Conservation (phyloP, 805 yeast genomes). For the Metschnikowia santaceciliae region DNA sequence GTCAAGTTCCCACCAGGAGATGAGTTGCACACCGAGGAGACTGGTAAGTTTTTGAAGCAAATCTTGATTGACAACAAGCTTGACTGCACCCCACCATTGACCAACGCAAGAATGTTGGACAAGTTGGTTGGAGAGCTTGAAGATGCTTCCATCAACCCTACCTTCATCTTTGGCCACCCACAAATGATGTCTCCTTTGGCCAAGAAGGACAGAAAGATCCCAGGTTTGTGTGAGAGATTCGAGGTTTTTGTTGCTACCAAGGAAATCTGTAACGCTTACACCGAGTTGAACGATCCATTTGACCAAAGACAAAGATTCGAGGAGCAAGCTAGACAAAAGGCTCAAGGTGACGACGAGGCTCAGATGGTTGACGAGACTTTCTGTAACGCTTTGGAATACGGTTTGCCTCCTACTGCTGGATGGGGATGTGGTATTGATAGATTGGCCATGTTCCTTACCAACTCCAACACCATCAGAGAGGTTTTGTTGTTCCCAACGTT, state of each 20-base stretch:
- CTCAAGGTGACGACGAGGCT: conserved; percentile 98
- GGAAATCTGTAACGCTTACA: conserved; percentile 97
- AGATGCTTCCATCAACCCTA: conserved; percentile 92
- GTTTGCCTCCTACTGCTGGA: conserved; percentile 99
- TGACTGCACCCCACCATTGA: conserved; percentile 89
- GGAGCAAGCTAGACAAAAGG: conserved; percentile 98
- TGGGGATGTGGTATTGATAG: conserved; percentile 99
- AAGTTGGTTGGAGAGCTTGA: conserved; percentile 96
- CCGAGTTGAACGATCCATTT: conserved; percentile 98
- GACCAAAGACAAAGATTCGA: conserved; percentile 97
- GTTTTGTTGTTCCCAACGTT: conserved; percentile 97
- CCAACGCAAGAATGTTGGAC: conserved; percentile 98
- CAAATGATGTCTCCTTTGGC: conserved; percentile 99
- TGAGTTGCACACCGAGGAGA: conserved; percentile 88
- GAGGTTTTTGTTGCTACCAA: conserved; percentile 98
- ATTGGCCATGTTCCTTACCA: conserved; percentile 95
- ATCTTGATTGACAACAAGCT: conserved; percentile 74
- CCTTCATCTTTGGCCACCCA: conserved; percentile 97
- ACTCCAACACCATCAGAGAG: conserved; percentile 95
- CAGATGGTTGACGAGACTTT: conserved; percentile 94
- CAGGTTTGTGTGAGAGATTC: conserved; percentile 96
- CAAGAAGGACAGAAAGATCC: conserved; percentile 85
- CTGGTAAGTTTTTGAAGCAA: conserved; percentile 83
- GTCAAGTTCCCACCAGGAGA: conserved; percentile 96
- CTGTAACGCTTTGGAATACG: conserved; percentile 97